These are phyloP conservation scores for Crithidia sp. DNA, from an alignment of 208 protist species.

Conservation along the genomic window DNA sequence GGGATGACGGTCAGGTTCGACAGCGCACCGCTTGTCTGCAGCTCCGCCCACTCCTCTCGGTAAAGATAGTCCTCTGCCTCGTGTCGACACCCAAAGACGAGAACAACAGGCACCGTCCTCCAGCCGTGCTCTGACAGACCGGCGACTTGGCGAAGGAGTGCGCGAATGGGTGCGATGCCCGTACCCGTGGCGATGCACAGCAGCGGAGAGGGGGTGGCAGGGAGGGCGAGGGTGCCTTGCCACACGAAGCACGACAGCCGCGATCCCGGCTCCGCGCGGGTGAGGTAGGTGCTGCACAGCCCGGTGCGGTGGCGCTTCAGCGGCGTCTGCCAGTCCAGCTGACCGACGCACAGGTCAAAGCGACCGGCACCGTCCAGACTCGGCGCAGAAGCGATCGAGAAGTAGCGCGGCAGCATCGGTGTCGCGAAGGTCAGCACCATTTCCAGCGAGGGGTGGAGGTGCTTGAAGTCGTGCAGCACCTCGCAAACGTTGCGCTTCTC, in stretches of 20 bases:
- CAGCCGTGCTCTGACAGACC: slow-evolving; percentile 32
- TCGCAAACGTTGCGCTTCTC: slow-evolving; percentile 91
- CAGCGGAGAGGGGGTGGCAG: slow-evolving; percentile 51
- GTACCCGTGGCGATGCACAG: slow-evolving; percentile 80
- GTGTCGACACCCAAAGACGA: slow-evolving; percentile 84
- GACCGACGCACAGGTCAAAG: slow-evolving; percentile 70
- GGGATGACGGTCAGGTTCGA: slow-evolving; percentile 64
- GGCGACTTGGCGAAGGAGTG: slow-evolving; percentile 71
- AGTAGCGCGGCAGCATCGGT: slow-evolving; percentile 79
- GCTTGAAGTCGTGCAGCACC: slow-evolving; percentile 83
- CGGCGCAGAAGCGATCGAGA: slow-evolving; percentile 77
- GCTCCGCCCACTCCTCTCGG: slow-evolving; percentile 59
- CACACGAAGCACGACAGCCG: slow-evolving; percentile 71
- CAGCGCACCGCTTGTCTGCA: slow-evolving; percentile 33
- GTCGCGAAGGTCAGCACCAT: slow-evolving; percentile 62
- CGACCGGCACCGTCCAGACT: slow-evolving; percentile 40
- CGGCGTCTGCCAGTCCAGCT: slow-evolving; percentile 79
- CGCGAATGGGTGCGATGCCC: slow-evolving; percentile 82
- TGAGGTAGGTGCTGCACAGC: slow-evolving; percentile 71
- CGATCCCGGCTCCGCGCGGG: slow-evolving; percentile 34
- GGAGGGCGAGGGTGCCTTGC: slow-evolving; percentile 63
- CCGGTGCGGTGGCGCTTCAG: slow-evolving; percentile 72
- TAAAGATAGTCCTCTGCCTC: slow-evolving; percentile 81
- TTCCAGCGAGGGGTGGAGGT: slow-evolving; percentile 57
- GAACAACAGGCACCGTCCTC: slow-evolving; percentile 61